Base-by-base conservation (phyloP, 2,329 filamentous ascomycete genomes). In the Curvularia hawaiiensis region DNA sequence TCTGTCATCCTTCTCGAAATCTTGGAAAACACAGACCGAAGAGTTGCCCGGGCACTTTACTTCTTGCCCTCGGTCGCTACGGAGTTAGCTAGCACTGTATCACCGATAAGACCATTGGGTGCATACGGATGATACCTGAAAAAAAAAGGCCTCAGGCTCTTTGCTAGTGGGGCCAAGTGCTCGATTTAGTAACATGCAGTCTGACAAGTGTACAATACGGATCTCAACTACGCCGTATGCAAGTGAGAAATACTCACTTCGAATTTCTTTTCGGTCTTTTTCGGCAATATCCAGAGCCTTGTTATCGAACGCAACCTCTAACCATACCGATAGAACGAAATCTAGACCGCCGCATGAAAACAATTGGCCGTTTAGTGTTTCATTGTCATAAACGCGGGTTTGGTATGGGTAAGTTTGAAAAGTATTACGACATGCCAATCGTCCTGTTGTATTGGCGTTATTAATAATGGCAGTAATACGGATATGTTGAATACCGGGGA, bases 181-280 rank as follows among this genome's bases (percentile, higher is more conserved):
- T 50, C 16, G 31, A 45, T 30, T 24, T 39, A 18, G 16, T 35
- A 45, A 28, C 40, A 46, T 35, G 18, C 18, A 12, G 41, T 54
- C 51, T 58, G 46, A 54, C 51, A 54, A 30, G 30, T 10, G 30
- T 12, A 22, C 50, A 12, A 43, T 33, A 38, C 16, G 14, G 14
- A 44, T 5, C 10, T 14, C 24, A 44, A 31, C 46, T 22, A 31
- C 26, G 51, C 51, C 33, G 41, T 20, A 50, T 18, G 22, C 31
- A 49, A 18, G 30, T 54, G 14, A 45, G 39, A 48, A 39, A 12
- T 39, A 31, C 33, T 33, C 30, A 18, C 28, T n/a, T 26, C 30
- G 35, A 22, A 40, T 43, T 26, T 40, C 30, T 31, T 16, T n/a
- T 50, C 26, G 46, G 30, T 2, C 3, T 20, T 20, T 44, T 44